Conservation (phyloP, 495 filamentous ascomycete species). For the Melanomma pulvis-pyrius region DNA sequence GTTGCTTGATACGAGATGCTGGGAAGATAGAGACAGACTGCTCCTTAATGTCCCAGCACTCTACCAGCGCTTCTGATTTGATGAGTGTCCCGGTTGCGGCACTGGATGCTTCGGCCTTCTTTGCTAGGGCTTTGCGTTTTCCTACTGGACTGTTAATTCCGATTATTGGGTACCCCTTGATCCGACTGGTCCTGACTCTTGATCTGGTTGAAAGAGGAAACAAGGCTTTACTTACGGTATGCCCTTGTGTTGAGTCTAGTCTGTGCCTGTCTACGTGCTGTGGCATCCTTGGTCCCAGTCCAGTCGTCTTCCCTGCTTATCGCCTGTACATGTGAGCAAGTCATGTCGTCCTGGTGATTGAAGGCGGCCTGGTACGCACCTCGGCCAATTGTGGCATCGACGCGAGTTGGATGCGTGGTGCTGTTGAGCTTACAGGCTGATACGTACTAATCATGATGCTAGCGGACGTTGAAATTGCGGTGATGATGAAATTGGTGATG, state of each 20-base stretch:
- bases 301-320: slow-evolving; percentile 3
- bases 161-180: background rate
- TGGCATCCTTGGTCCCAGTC: slow-evolving; percentile 10
- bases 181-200: background rate
- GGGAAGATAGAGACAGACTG: slow-evolving; percentile 42
- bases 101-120: slow-evolving; percentile 4
- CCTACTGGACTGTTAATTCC: slow-evolving; percentile 3
- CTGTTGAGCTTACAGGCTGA: slow-evolving; percentile 41
- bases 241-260: slow-evolving; percentile 38
- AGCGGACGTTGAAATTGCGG: slow-evolving; percentile 5
- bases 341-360: background rate
- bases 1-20: slow-evolving; percentile 47
- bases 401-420: slow-evolving; percentile 44
- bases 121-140: slow-evolving; percentile 9
- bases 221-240: slow-evolving; percentile 45
- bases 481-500: slow-evolving; percentile 40
- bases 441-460: slow-evolving; percentile 40
- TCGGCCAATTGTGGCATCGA: slow-evolving; percentile 50
- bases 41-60: slow-evolving; percentile 46
- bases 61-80: slow-evolving; percentile 32
- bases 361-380: slow-evolving; percentile 12
- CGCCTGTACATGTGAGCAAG: background rate
- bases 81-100: background rate
- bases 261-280: slow-evolving; percentile 3
- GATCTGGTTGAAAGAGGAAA: background rate